These are phyloP conservation scores for Boehmeria nivea DNA, from an alignment of 306 rosid genomes.

Conservation along the genomic window DNA sequence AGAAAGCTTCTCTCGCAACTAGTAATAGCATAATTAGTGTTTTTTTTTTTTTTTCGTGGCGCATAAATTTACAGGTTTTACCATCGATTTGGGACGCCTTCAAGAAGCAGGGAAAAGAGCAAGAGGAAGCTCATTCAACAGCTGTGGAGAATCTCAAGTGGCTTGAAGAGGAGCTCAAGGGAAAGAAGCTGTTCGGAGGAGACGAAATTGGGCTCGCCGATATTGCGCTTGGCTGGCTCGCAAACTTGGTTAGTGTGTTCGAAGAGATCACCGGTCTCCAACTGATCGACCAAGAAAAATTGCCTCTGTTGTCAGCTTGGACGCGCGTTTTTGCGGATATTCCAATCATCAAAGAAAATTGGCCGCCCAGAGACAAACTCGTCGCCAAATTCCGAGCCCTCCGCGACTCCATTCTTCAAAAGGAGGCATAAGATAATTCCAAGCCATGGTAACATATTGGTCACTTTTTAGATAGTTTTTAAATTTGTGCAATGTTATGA, in stretches of 20 bases:
- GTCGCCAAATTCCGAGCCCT: slow-evolving; percentile 12
- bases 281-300: slow-evolving; percentile 9
- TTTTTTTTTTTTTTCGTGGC: no score
- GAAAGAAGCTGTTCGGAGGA: slow-evolving; percentile 25
- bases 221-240: slow-evolving; percentile 28
- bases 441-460: no score
- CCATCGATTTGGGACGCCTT: neutral
- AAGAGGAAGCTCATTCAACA: slow-evolving; percentile 21
- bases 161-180: slow-evolving; percentile 20
- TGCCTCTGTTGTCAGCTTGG: slow-evolving; percentile 23
- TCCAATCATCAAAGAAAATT: slow-evolving; percentile 26
- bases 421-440: neutral
- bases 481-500: no score
- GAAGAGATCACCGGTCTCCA: slow-evolving; percentile 14
- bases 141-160: slow-evolving; percentile 17
- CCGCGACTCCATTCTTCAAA: neutral
- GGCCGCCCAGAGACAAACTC: slow-evolving; percentile 27
- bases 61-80: slow-evolving; percentile 16
- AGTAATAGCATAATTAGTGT: no score
- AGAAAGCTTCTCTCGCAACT: no score
- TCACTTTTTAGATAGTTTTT: no score
- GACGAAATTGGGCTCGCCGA: slow-evolving; percentile 22
- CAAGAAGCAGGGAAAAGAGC: slow-evolving; percentile 20
- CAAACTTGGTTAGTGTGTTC: neutral
- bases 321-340: slow-evolving; percentile 13